phyloP scores from a whole-genome alignment of 306 rosid species.

The Delonix regia region DNA sequence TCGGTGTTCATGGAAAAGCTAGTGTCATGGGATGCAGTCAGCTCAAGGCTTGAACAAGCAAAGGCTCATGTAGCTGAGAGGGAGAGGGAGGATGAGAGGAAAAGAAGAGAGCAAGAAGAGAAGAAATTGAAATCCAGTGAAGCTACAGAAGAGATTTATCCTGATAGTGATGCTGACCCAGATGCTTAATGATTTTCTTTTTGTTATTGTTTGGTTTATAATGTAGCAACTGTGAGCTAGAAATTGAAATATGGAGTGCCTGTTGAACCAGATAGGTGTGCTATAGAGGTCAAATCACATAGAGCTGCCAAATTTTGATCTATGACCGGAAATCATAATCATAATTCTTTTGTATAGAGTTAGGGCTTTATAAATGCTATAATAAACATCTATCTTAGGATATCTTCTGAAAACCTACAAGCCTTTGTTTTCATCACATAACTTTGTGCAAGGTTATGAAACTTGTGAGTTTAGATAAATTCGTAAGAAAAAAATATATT shows the following conservation, averaged over 20 bases:
- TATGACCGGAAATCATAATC: not conserved
- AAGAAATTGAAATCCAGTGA: constrained; percentile 22
- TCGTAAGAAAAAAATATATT: too few relatives aligned
- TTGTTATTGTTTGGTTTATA: not conserved
- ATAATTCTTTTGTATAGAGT: not conserved
- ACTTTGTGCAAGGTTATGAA: too few relatives aligned
- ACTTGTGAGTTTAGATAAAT: too few relatives aligned
- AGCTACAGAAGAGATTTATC: constrained; percentile 41
- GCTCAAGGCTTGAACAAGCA: constrained; percentile 70
- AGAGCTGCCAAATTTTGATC: constrained; percentile 30
- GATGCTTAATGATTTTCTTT: constrained; percentile 39
- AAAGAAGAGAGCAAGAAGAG: constrained; percentile 47
- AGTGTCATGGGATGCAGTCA: constrained; percentile 84
- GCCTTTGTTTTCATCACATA: not conserved
- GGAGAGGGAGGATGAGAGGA: constrained; percentile 54
- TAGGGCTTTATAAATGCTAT: not conserved
- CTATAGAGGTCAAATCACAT: constrained; percentile 10
- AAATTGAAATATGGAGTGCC: constrained; percentile 18
- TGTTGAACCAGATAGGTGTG: not conserved
- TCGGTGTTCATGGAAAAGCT: constrained; percentile 75
- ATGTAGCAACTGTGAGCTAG: not conserved
- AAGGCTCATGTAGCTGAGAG: constrained; percentile 60
- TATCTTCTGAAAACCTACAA: not conserved
- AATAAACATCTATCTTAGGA: not conserved
- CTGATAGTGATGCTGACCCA: constrained; percentile 46